These are phyloP conservation scores for Arachis monticola DNA, from an alignment of 331 rosid species.

Conservation along the genomic window DNA sequence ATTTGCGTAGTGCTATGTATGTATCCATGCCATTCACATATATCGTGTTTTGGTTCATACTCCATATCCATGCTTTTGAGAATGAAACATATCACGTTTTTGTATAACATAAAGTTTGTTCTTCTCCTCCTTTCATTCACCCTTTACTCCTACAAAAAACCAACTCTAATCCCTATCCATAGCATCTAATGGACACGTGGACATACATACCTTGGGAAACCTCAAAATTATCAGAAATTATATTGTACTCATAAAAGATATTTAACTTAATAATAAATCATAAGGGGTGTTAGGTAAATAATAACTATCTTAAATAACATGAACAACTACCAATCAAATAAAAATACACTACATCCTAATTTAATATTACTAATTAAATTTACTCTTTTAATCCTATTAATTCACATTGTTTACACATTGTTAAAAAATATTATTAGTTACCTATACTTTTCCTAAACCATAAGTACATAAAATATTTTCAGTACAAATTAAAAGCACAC, in stretches of 20 bases:
- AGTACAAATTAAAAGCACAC: not conserved
- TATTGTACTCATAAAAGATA: not conserved
- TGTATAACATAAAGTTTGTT: constrained; percentile 20
- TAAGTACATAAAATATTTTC: too few relatives aligned
- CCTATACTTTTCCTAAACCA: too few relatives aligned
- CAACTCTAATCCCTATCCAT: constrained; percentile 6
- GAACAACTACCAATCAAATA: too few relatives aligned
- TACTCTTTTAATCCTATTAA: too few relatives aligned
- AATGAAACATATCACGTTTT: constrained; percentile 31
- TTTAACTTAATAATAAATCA: too few relatives aligned
- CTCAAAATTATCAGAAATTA: not conserved
- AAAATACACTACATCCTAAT: too few relatives aligned
- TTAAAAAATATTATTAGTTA: too few relatives aligned
- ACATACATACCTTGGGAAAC: not conserved
- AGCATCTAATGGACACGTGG: not conserved
- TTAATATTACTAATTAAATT: too few relatives aligned
- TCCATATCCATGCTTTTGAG: not conserved
- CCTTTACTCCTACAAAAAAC: constrained; percentile 27
- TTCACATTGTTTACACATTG: too few relatives aligned
- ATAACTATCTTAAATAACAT: too few relatives aligned
- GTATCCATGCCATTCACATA: not conserved
- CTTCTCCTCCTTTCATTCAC: constrained; percentile 26
- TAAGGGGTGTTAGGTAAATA: too few relatives aligned
- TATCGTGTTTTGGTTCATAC: not conserved
- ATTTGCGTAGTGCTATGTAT: not conserved